These are phyloP conservation scores for Coemansia sp. DNA, from an alignment of 192 early-diverging fungal genomes.

Conservation along the genomic window DNA sequence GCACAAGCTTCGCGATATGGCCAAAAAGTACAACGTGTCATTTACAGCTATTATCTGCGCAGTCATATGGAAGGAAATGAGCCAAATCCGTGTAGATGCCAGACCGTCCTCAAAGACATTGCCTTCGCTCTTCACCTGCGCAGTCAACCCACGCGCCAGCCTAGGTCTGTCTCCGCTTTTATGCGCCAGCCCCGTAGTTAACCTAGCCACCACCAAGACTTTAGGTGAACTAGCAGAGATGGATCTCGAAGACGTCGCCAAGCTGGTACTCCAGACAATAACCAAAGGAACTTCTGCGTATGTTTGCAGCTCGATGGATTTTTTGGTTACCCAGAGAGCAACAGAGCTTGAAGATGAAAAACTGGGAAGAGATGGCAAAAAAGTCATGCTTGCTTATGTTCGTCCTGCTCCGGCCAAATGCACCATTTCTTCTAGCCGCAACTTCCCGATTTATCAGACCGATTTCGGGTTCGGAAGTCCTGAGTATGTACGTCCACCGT, in stretches of 20 bases:
- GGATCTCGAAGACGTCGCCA: slow-evolving; percentile 22
- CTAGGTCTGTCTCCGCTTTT: slow-evolving; percentile 24
- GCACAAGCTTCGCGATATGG: slow-evolving; percentile 27
- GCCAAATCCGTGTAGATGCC: slow-evolving; percentile 16
- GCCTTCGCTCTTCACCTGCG: slow-evolving; percentile 39
- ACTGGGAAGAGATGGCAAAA: slow-evolving; percentile 8
- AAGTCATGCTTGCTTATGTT: slow-evolving; percentile 41
- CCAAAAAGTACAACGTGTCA: slow-evolving; percentile 21
- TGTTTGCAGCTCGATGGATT: slow-evolving; percentile 34
- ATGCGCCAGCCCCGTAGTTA: slow-evolving; percentile 43
- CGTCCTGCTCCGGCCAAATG: slow-evolving; percentile 30
- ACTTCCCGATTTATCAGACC: slow-evolving; percentile 45
- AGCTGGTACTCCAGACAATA: slow-evolving; percentile 23
- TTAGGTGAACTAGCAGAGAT: slow-evolving; percentile 24
- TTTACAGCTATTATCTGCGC: slow-evolving; percentile 44
- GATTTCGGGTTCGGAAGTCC: slow-evolving; percentile 51
- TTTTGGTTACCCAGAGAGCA: slow-evolving; percentile 21
- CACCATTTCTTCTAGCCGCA: slow-evolving; percentile 41
- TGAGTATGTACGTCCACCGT: slow-evolving; percentile 47
- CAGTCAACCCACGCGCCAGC: slow-evolving; percentile 34
- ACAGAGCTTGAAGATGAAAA: slow-evolving; percentile 24
- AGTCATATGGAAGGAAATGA: slow-evolving; percentile 41
- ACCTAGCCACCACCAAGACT: slow-evolving; percentile 18
- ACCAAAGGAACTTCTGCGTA: slow-evolving; percentile 21
- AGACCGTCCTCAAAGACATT: slow-evolving; percentile 15